Conservation (phyloP, 1,284 basidiomycete genomes). For the Spongispora temasekensis region DNA sequence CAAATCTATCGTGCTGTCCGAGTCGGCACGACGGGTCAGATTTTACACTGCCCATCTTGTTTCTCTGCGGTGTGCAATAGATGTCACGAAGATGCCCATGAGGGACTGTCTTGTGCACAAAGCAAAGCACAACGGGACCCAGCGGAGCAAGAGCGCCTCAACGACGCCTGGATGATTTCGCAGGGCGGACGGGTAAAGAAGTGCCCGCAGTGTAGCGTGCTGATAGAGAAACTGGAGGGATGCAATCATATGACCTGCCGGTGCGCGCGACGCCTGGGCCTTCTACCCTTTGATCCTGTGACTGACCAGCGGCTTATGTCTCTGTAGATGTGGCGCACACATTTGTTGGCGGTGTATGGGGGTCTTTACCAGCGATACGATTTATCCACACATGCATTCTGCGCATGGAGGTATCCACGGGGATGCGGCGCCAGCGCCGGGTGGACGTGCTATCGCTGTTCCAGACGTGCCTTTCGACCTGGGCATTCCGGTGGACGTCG, state of each 20-base stretch:
- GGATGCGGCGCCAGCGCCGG: not conserved
- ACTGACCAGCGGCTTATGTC: too few relatives aligned
- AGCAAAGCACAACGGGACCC: conserved; percentile 35
- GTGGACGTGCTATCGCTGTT: not conserved
- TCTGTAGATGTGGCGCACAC: conserved; percentile 51
- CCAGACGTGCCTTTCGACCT: conserved; percentile 1
- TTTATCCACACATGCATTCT: conserved; percentile 52
- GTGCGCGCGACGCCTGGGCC: conserved; percentile 6
- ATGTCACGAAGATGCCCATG: conserved; percentile 54
- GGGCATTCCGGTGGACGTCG: conserved; percentile 2
- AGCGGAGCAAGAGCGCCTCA: conserved; percentile 47
- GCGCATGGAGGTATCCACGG: conserved; percentile 43
- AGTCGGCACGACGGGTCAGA: conserved; percentile 26
- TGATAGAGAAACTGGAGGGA: conserved; percentile 52
- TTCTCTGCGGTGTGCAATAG: conserved; percentile 50
- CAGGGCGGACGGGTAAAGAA: conserved; percentile 37
- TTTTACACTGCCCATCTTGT: conserved; percentile 51
- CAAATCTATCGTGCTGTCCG: conserved; percentile 49
- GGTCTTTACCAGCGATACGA: conserved; percentile 24
- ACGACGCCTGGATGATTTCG: conserved; percentile 41
- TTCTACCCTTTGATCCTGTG: not conserved
- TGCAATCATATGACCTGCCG: conserved; percentile 58
- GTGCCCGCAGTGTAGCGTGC: conserved; percentile 45
- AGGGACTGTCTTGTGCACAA: conserved; percentile 52
- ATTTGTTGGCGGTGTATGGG: conserved; percentile 52